Evolutionary conservation across 768 basidiomycete species (phyloP).

Genomic region (Hemileccinum impolitum): DNA sequence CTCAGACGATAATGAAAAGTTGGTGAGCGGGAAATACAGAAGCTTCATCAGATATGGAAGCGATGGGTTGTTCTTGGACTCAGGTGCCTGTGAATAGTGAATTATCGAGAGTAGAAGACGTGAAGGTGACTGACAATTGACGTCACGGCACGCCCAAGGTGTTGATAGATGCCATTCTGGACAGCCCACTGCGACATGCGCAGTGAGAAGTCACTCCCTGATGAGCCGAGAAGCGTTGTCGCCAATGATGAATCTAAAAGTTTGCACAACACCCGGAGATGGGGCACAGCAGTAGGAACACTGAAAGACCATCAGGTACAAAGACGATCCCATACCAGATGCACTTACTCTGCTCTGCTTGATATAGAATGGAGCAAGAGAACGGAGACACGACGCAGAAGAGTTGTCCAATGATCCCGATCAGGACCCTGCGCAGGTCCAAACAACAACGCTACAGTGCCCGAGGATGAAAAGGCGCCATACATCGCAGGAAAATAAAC

Average conservation of each 20-base stretch:
- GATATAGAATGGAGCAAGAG: constrained; percentile 54
- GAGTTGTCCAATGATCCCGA: constrained; percentile 54
- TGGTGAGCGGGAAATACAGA: constrained; percentile 20
- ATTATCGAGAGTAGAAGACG: not conserved
- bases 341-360: constrained; percentile 45
- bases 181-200: constrained; percentile 46
- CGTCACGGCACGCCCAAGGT: constrained; percentile 16
- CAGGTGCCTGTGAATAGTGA: constrained; percentile 43
- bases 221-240: constrained; percentile 19
- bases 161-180: constrained; percentile 41
- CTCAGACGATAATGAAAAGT: constrained; percentile 32
- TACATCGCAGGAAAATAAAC: not conserved
- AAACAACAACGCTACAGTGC: constrained; percentile 38
- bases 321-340: not conserved
- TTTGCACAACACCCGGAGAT: constrained; percentile 50
- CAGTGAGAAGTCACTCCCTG: constrained; percentile 31
- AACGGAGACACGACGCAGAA: constrained; percentile 48
- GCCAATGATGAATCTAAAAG: constrained; percentile 36
- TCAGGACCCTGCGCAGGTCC: constrained; percentile 36
- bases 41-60: constrained; percentile 30
- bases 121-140: constrained; percentile 45
- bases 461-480: constrained; percentile 1
- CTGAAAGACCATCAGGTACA: constrained; percentile 32
- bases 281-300: constrained; percentile 40
- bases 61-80: constrained; percentile 45